These are phyloP conservation scores for Beauveria australis DNA, from an alignment of 2,329 filamentous ascomycete species.

Conservation along the genomic window DNA sequence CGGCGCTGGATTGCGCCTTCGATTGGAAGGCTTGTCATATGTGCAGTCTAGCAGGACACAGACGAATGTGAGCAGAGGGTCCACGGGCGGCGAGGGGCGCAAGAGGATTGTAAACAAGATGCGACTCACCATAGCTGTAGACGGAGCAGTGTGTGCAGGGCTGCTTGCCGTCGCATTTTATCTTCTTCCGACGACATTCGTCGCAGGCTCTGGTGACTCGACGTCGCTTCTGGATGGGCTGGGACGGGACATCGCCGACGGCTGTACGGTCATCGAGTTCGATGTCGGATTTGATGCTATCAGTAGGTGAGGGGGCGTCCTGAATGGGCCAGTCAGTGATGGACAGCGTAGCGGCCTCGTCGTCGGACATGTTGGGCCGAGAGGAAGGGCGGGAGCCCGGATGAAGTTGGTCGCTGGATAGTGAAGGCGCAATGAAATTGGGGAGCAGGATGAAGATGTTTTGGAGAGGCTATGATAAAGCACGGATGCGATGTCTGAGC, in stretches of 20 bases:
- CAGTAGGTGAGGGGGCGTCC: conserved; percentile 32
- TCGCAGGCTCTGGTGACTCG: conserved; percentile 76
- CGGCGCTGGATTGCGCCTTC: conserved; percentile 80
- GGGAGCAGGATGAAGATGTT: conserved; percentile 2
- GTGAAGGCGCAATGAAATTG: not conserved
- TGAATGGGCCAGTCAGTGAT: conserved; percentile 27
- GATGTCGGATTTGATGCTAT: conserved; percentile 34
- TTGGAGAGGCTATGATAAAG: not conserved
- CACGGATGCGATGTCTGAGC: not conserved
- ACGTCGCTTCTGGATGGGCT: conserved; percentile 65
- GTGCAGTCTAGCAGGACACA: conserved; percentile 62
- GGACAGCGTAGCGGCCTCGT: conserved; percentile 31
- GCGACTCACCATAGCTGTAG: conserved; percentile 85
- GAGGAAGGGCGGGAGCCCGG: conserved; percentile 13
- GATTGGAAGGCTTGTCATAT: conserved; percentile 90
- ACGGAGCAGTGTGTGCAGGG: conserved; percentile 94
- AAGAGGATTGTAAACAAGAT: not conserved
- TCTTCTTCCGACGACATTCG: conserved; percentile 77
- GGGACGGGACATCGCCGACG: conserved; percentile 24
- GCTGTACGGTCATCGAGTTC: conserved; percentile 30
- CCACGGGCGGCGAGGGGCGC: not conserved
- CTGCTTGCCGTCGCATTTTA: conserved; percentile 80
- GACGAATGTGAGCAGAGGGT: not conserved
- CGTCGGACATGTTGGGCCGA: conserved; percentile 32
- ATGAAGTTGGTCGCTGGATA: conserved; percentile 1